Conservation (phyloP, 2,329 filamentous ascomycete genomes). For the Eutypa lata region DNA sequence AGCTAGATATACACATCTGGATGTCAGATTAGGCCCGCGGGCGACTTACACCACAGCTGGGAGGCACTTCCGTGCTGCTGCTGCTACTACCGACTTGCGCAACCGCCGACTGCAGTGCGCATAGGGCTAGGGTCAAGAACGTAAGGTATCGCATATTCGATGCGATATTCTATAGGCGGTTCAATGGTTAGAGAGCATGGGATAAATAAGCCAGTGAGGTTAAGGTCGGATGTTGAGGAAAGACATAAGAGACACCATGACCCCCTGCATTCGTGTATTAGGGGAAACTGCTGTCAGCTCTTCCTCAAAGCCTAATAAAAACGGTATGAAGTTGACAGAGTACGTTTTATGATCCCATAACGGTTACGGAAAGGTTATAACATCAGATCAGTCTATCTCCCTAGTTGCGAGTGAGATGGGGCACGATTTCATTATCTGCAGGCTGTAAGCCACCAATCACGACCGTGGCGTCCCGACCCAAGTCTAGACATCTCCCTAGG, state of each 20-base stretch:
- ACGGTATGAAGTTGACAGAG: too few relatives aligned
- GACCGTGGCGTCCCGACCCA: not conserved
- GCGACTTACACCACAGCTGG: not conserved
- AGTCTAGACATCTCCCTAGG: not conserved
- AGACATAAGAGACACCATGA: too few relatives aligned
- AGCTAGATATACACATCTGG: not conserved
- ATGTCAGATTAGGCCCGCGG: too few relatives aligned
- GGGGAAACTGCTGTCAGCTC: too few relatives aligned
- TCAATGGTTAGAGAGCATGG: not conserved
- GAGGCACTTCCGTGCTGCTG: not conserved
- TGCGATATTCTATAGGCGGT: not conserved
- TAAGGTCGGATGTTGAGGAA: not conserved
- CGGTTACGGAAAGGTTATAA: not conserved
- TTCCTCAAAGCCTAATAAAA: too few relatives aligned
- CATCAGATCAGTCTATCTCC: not conserved
- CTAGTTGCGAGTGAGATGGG: not conserved
- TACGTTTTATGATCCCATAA: not conserved
- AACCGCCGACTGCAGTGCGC: not conserved
- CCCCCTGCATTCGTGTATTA: too few relatives aligned
- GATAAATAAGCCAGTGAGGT: not conserved
- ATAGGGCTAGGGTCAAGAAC: not conserved
- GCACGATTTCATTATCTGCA: not conserved
- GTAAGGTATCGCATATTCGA: not conserved
- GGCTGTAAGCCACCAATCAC: not conserved
- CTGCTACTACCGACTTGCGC: not conserved